Percentiles rank a stretch among this genome's conserved stretches.
These are phyloP conservation scores for Cornus florida DNA, from an alignment of 148 eudicot genomes.

Conservation along the genomic window DNA sequence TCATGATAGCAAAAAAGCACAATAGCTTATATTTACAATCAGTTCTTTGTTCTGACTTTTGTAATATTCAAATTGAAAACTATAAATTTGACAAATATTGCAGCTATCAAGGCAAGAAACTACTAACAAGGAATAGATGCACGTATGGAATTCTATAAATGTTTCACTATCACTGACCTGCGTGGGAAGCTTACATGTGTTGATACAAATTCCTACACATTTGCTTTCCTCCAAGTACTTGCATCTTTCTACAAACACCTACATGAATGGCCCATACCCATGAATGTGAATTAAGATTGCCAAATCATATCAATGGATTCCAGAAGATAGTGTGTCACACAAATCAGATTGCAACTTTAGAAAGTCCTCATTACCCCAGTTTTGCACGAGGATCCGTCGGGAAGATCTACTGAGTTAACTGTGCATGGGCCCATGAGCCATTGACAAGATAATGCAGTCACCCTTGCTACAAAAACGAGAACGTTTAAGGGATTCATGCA, in stretches of 20 bases:
- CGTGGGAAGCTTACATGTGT: slow-evolving; percentile 95
- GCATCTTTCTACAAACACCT: slow-evolving; percentile 96
- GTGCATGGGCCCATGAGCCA: slow-evolving; percentile 96
- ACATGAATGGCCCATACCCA: slow-evolving; percentile 10
- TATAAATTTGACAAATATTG: too few relatives aligned
- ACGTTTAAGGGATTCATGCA: slow-evolving; percentile 1
- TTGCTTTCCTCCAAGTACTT: slow-evolving; percentile 96
- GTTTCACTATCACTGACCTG: slow-evolving; percentile 54
- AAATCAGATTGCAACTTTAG: slow-evolving; percentile 5
- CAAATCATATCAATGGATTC: slow-evolving; percentile 7
- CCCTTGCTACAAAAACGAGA: slow-evolving; percentile 61
- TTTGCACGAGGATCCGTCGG: slow-evolving; percentile 64
- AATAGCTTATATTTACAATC: too few relatives aligned
- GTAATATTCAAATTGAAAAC: too few relatives aligned
- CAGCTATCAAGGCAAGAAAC: background rate
- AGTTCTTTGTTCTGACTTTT: too few relatives aligned
- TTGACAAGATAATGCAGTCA: slow-evolving; percentile 84
- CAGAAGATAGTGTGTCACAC: background rate
- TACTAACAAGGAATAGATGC: background rate
- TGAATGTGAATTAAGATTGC: background rate
- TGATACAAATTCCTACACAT: slow-evolving; percentile 89
- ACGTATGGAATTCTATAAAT: background rate
- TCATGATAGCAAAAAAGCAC: too few relatives aligned
- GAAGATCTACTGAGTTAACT: slow-evolving; percentile 72
- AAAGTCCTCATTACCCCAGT: slow-evolving; percentile 64